Percentiles rank a stretch among this genome's conserved stretches.
These are phyloP conservation scores for Zalaria sp. DNA, from an alignment of 2,329 filamentous ascomycete species.

Conservation along the genomic window DNA sequence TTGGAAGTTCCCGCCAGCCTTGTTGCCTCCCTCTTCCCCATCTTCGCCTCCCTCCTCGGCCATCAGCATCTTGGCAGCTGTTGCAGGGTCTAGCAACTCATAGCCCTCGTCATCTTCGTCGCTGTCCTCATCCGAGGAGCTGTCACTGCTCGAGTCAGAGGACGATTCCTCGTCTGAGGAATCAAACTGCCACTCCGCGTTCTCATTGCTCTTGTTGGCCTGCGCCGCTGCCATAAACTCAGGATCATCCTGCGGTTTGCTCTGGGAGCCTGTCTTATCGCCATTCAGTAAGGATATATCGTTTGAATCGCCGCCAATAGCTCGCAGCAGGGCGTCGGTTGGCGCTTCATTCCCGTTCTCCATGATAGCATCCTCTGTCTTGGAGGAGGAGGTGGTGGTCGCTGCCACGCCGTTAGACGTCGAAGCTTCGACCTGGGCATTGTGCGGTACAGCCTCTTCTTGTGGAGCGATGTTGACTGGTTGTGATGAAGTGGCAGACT, in stretches of 20 bases:
- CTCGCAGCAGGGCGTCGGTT: background rate
- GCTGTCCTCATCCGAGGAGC: slow-evolving; percentile 36
- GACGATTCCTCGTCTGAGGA: slow-evolving; percentile 47
- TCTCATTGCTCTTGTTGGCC: slow-evolving; percentile 32
- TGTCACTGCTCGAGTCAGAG: slow-evolving; percentile 24
- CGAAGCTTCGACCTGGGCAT: background rate
- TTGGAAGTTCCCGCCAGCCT: slow-evolving; percentile 30
- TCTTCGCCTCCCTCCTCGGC: slow-evolving; percentile 57
- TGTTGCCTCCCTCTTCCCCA: slow-evolving; percentile 57
- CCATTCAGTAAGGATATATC: too few relatives aligned
- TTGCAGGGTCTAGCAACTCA: slow-evolving; percentile 63
- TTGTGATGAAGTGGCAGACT: background rate
- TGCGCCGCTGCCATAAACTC: slow-evolving; percentile 31
- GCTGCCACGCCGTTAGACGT: background rate
- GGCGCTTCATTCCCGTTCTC: background rate
- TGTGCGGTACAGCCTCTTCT: background rate
- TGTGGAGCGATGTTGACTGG: background rate
- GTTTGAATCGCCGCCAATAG: background rate
- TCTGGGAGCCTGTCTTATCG: background rate
- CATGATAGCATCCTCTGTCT: background rate
- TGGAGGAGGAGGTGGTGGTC: background rate
- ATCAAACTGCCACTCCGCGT: slow-evolving; percentile 70
- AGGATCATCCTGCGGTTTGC: slow-evolving; percentile 18
- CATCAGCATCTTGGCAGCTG: slow-evolving; percentile 77
- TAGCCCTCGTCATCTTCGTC: slow-evolving; percentile 45